Conservation (phyloP, 202 grass and related monocot genomes). For the Panicum virgatum region DNA sequence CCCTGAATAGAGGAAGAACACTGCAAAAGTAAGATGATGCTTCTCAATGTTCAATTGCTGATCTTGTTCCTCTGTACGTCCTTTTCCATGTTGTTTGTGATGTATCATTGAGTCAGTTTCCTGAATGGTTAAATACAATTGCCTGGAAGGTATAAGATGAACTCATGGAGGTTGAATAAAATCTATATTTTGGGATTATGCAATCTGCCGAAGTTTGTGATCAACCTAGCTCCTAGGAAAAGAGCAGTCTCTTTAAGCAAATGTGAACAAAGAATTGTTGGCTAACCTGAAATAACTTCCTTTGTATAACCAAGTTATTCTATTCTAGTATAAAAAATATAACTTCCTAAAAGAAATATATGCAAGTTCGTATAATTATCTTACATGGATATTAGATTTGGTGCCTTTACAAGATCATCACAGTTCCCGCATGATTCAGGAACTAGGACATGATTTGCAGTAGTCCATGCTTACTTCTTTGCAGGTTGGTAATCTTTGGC, state of each 20-base stretch:
- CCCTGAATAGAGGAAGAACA: conserved; percentile 23
- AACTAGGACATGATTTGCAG: conserved; percentile 4
- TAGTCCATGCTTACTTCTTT: conserved; percentile 12
- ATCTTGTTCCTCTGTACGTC: conserved; percentile 18
- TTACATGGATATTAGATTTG: neutral
- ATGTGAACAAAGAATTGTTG: neutral
- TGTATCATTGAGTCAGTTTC: conserved; percentile 17
- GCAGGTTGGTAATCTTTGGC: neutral
- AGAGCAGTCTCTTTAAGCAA: neutral
- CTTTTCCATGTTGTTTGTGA: neutral
- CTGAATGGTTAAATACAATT: conserved; percentile 25
- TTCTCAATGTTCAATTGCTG: neutral
- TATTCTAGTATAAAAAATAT: neutral
- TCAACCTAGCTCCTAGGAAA: neutral
- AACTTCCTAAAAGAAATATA: neutral
- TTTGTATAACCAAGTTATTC: conserved; percentile 1
- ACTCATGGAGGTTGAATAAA: neutral
- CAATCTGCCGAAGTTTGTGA: neutral
- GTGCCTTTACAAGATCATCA: neutral
- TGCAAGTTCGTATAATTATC: neutral
- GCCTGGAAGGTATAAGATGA: neutral
- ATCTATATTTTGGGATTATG: conserved; percentile 4
- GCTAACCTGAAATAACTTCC: neutral
- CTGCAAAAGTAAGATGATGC: conserved; percentile 29
- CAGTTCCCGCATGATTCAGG: neutral